Base-by-base conservation (phyloP, 208 protist genomes). In the Willaertia magna region DNA sequence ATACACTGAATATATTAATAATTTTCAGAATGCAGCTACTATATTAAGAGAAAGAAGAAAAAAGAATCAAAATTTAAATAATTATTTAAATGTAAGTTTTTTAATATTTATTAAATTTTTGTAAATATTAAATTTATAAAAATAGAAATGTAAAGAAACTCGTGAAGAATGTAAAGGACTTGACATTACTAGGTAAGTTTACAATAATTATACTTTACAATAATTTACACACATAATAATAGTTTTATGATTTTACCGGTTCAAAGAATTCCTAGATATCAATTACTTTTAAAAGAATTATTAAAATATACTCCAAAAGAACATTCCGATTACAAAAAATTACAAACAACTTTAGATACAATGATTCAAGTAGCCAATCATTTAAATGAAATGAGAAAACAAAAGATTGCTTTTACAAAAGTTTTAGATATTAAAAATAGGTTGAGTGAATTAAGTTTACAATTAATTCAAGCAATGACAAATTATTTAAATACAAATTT, bases 1-100 rank as follows among this genome's bases (percentile, higher is more conserved):
- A 14, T 81, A 81, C 43, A 81, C 76, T n/a, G 76, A 51, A 3
- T 81, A 81, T 51, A 81, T 81, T 34, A 81, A 81, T 39, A 81
- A 81, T n/a, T 81, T 51, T 51, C 4, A 3, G 34, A 7, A 81
- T 20, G 44, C 44, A 30, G 16, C 30, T 20, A 20, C 20, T 20
- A 51, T 81, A 4, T 81, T 81, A 34, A 81, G 39, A 51, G 76
- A 81, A 3, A 42, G 40, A 30, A 46, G 76, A 51, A 81, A 81
- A 18, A 51, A 30, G 20, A 81, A 81, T 40, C 43, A 26, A 51
- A 16, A 81, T 2, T 81, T 81, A 30, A 12, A 81, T 39, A 39
- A 20, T 6, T 81, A 81, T 81, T 51, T 81, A 9, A 81, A 81
- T 26, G 55, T 67, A n/a, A 67, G 55, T 67, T 34, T 67, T 67